Evolutionary conservation across 306 rosid genomes (phyloP), one percentile per base, ranked within the genome.

Genomic region (Prunus fruticosa): DNA sequence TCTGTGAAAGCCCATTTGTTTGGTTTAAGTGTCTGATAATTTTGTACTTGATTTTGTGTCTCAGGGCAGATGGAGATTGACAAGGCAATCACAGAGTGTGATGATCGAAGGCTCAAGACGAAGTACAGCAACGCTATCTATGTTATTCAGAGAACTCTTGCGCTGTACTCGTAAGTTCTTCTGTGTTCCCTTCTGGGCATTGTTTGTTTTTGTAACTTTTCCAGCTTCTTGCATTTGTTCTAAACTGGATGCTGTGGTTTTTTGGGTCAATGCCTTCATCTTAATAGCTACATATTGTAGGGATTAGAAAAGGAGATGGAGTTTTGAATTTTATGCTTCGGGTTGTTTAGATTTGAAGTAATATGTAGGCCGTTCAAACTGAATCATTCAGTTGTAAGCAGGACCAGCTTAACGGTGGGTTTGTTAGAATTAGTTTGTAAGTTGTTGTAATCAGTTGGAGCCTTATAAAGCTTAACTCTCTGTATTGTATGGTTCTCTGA

Each of bases 61-160:
- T 10, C 73, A 78, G 86, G 83, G 78, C 54, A 76, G 75, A 93
- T 93, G 98, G 98, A 93, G 89, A 93, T 93, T 91, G 96, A 91
- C 63, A 84, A 82, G 75, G 97, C 98, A 80, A 89, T 91, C 64
- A 87, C 85, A 70, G 92, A 79, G 83, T 87, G 97, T 81, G 86
- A 87, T 32, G 96, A 93, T 88, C 87, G 88, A 82, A 88, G 98
- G 82, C 96, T 93, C 71, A 93, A 88, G 87, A 89, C 97, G 62
- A 93, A 93, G 92, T 93, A 91, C 81, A 81, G 84, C 41, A 89
- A 91, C 73, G 96, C 98, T 52, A 91, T 93, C 83, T 86, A 86
- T 86, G 93, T 91, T 72, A 89, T 93, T 81, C 89, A 82, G 90
- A 90, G 98, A 86, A 93, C 98, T 85, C 81, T 93, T 67, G 85